Evolutionary conservation across 495 filamentous ascomycete genomes (phyloP), one percentile per base, ranked within the genome.

Genomic region (Friedmanniomyces endolithicus): DNA sequence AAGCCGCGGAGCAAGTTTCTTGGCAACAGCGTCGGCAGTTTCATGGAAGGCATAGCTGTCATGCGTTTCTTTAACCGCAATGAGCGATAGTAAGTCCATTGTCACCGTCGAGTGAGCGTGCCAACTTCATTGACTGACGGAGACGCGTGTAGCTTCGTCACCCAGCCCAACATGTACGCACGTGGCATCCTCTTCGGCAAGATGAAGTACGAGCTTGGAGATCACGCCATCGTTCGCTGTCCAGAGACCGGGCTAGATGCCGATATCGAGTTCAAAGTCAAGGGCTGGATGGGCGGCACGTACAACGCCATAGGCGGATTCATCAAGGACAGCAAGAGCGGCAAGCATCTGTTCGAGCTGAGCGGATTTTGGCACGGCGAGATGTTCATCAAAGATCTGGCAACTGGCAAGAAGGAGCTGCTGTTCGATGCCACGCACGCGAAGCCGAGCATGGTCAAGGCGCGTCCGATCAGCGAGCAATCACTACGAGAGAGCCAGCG

Each of bases 131-230:
- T 1, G 20, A 41, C 53, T 58, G 48, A 58, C 54, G 17, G 37
- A 24, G 6, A 17, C 24, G n/a, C 8, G 17, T 23, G 48, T 52
- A 90, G 86, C 69, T 84, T 90, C 62, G 67, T 96, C 50, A 96
- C 92, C 0, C 92, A 99, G 65, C 92, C 92, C 7, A 99, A 99
- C 68, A 99, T 99, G 90, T 99, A 99, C 69, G 94, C 90, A 34
- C 80, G 92, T 53, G 92, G 92, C 23, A 97, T 99, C 53, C 73
- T 99, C 12, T 96, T 99, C 64, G 92, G 92, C 20, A 97, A 95
- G 70, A 97, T 99, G 92, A 96, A 95, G 69, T 99, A 97, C 70
- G 92, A 99, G 71, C 78, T 99, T 19, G 92, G 92, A 35, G 92
- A 99, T 67, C 90, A 95, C 72, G 94, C 89, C 70, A 87, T 84